Evolutionary conservation across 2,329 filamentous ascomycete species (phyloP).

Genomic region (Alternaria arborescens): DNA sequence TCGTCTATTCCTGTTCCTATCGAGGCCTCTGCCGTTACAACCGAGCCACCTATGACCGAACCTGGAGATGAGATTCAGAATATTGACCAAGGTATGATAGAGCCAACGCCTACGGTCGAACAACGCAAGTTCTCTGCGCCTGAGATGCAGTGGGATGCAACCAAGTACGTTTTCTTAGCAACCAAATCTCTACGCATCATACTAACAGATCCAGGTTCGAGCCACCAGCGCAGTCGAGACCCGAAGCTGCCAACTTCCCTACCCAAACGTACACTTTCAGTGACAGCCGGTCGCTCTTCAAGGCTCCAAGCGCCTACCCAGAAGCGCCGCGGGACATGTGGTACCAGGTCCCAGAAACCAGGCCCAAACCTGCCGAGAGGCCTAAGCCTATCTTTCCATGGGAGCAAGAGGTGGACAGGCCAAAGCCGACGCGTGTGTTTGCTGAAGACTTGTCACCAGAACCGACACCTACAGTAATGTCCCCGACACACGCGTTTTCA

Average conservation of each 20-base stretch:
- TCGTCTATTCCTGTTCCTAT: constrained; percentile 29
- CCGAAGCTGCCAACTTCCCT: constrained; percentile 87
- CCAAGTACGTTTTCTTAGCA: constrained; percentile 56
- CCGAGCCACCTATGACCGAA: constrained; percentile 56
- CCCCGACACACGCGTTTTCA: constrained; percentile 38
- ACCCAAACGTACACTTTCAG: constrained; percentile 84
- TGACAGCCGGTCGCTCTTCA: constrained; percentile 75
- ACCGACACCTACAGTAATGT: constrained; percentile 45
- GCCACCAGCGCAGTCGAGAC: constrained; percentile 72
- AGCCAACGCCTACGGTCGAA: constrained; percentile 56
- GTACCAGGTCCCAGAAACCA: constrained; percentile 75
- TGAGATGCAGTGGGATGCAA: constrained; percentile 68
- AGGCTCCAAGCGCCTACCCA: constrained; percentile 78
- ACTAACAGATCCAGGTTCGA: constrained; percentile 42
- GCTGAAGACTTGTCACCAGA: constrained; percentile 60
- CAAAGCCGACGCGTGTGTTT: constrained; percentile 72
- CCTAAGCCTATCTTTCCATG: constrained; percentile 86
- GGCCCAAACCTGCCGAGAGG: constrained; percentile 66
- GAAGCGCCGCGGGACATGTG: constrained; percentile 88
- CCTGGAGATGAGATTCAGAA: constrained; percentile 54
- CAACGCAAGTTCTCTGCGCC: constrained; percentile 66
- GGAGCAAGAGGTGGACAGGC: constrained; percentile 74
- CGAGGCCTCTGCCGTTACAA: constrained; percentile 45
- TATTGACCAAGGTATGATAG: constrained; percentile 53
- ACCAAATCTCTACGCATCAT: not conserved